A percentile compares a stretch with the other conserved stretches of the same genome.
phyloP scores from a whole-genome alignment of 345 rosid genomes.

The Durio zibethinus region DNA sequence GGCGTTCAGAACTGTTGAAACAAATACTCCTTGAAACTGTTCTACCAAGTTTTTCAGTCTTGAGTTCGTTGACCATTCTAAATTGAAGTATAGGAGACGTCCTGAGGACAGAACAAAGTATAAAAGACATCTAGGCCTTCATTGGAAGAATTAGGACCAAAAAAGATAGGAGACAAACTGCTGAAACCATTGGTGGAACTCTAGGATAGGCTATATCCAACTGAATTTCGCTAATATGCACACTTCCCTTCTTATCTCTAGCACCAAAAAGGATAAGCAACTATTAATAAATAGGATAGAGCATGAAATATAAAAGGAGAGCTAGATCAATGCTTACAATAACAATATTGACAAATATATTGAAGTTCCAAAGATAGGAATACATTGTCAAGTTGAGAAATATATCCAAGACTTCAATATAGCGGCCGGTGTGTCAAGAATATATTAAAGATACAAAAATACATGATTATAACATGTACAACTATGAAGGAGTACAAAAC shows the following conservation, averaged over 20 bases:
- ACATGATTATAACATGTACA: neutral
- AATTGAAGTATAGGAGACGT: constrained; percentile 54
- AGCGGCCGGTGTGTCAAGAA: neutral
- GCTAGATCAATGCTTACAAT: neutral
- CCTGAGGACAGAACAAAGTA: constrained; percentile 33
- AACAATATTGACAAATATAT: neutral
- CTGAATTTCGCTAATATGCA: constrained; percentile 53
- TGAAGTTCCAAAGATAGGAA: neutral
- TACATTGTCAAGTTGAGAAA: neutral
- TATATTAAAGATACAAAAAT: neutral
- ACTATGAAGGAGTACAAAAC: neutral
- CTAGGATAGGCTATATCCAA: constrained; percentile 51
- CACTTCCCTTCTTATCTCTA: constrained; percentile 62
- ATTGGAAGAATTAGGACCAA: neutral
- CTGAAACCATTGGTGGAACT: constrained; percentile 64
- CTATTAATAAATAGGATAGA: neutral
- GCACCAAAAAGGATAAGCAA: constrained; percentile 14
- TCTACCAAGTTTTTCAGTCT: constrained; percentile 62
- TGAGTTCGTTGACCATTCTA: constrained; percentile 57
- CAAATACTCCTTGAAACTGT: constrained; percentile 56
- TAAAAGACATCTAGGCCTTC: neutral
- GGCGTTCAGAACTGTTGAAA: neutral
- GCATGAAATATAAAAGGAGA: constrained; percentile 8
- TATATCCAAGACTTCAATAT: neutral
- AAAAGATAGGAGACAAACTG: constrained; percentile 45